Base-by-base conservation (phyloP, 805 yeast genomes). In the Phaffomyces opuntiae region DNA sequence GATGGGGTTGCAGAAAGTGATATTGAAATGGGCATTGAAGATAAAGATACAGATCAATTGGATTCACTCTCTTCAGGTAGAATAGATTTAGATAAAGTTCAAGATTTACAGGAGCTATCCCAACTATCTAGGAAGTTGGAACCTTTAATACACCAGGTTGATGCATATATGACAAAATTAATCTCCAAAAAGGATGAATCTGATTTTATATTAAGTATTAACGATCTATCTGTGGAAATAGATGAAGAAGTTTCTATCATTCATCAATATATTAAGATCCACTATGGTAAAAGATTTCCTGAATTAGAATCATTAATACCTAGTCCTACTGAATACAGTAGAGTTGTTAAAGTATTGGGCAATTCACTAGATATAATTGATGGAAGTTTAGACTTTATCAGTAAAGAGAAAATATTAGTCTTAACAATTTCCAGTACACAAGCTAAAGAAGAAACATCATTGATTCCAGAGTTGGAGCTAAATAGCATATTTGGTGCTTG, bases 381-480 rank as follows among this genome's bases (percentile, higher is more conserved):
- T 45, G 62, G 49, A 31, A 47, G 40, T 4, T 53, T 59, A 7
- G 53, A 52, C 3, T 65, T 77, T 35, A 53, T 87, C 9, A 65
- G 79, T 4, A 77, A 75, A 45, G 95, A 88, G 40, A 84, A 84
- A 53, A 65, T 81, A 0, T 69, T 89, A 55, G 83, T 87, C 5
- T 63, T 89, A 8, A 77, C 83, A 1, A 86, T 90, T 83, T 77
- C 95, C 0, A 80, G 84, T 24, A 75, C 78, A 33, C 78, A 79
- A 33, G 65, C 72, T 6, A 64, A 65, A 38, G 50, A 55, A 0
- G 56, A 52, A 5, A 65, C 68, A 6, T 48, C 48, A 1, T 51
- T 58, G 0, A 52, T 74, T 19, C 43, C 63, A 1, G 60, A 55
- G 0, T 50, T 53, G 0, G 74, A 73, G 42, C 51, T 78, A 44